A percentile compares a stretch with the other conserved stretches of the same genome.
phyloP scores from a whole-genome alignment of 352 stramenopile species.

The Phytophthora constricta region DNA sequence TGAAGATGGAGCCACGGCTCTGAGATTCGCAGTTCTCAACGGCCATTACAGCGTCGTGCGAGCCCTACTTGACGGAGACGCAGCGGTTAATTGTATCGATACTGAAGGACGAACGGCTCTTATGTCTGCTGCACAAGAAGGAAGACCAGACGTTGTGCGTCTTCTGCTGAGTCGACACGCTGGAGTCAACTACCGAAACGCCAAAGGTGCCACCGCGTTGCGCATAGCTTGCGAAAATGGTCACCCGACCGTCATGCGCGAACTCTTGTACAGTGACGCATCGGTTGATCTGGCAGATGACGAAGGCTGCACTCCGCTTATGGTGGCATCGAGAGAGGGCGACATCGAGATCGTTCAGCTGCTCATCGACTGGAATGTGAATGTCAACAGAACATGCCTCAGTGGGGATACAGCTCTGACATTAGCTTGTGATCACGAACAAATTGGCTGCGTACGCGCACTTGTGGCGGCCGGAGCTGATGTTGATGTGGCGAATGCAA shows the following conservation, averaged over 20 bases:
- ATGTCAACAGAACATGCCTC: slow-evolving; percentile 19
- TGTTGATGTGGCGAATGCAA: slow-evolving; percentile 23
- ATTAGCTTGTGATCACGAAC: slow-evolving; percentile 25
- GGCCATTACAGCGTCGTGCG: slow-evolving; percentile 22
- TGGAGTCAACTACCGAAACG: slow-evolving; percentile 22
- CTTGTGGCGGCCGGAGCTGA: slow-evolving; percentile 33
- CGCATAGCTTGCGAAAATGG: slow-evolving; percentile 27
- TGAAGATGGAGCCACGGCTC: slow-evolving; percentile 23
- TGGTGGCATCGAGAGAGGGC: slow-evolving; percentile 26
- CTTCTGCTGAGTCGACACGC: slow-evolving; percentile 31
- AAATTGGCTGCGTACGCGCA: slow-evolving; percentile 17
- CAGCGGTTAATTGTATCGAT: slow-evolving; percentile 24
- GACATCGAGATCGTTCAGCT: slow-evolving; percentile 24
- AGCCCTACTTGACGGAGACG: slow-evolving; percentile 29
- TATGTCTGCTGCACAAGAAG: slow-evolving; percentile 20
- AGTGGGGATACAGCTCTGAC: slow-evolving; percentile 27
- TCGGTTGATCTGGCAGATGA: slow-evolving; percentile 28
- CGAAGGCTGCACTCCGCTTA: slow-evolving; percentile 37
- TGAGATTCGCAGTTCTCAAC: slow-evolving; percentile 30
- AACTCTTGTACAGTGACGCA: slow-evolving; percentile 26
- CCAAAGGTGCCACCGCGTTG: slow-evolving; percentile 25
- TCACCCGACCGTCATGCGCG: slow-evolving; percentile 14
- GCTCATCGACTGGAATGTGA: slow-evolving; percentile 23
- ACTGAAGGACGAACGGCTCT: slow-evolving; percentile 24
- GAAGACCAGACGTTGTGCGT: slow-evolving; percentile 19